A percentile compares a stretch with the other conserved stretches of the same genome.
These are phyloP conservation scores for Jamesozyma piceae DNA, from an alignment of 805 yeast species.

Conservation along the genomic window DNA sequence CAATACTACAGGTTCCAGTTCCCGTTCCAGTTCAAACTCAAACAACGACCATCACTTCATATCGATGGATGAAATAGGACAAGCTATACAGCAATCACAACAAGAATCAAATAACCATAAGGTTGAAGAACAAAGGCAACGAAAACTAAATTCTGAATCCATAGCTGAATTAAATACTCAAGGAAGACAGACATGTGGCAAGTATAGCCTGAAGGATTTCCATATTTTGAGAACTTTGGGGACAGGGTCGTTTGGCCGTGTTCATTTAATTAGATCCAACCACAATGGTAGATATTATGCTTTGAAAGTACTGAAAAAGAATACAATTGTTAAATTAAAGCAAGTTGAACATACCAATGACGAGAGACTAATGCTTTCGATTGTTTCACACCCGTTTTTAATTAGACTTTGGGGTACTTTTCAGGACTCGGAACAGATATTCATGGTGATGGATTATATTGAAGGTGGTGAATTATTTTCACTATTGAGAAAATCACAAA, in stretches of 20 bases:
- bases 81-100: conserved; percentile 2
- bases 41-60: not conserved
- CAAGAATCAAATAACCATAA: not conserved
- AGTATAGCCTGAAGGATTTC: conserved; percentile 72
- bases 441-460: conserved; percentile 93
- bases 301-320: conserved; percentile 80
- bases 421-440: conserved; percentile 74
- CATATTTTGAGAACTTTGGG: conserved; percentile 82
- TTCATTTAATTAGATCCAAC: conserved; percentile 76
- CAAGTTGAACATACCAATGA: conserved; percentile 95
- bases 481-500: conserved; percentile 72
- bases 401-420: conserved; percentile 96
- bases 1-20: not conserved
- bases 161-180: conserved; percentile 2
- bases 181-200: conserved; percentile 40
- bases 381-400: conserved; percentile 83
- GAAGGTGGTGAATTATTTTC: conserved; percentile 94
- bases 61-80: conserved; percentile 3
- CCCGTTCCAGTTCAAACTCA: not conserved
- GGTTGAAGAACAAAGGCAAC: not conserved
- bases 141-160: not conserved
- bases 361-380: conserved; percentile 78
- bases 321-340: conserved; percentile 82
- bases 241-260: conserved; percentile 93
- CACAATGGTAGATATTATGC: conserved; percentile 91